phyloP scores from a whole-genome alignment of 495 filamentous ascomycete species.

The Penicillium ochrochloron region DNA sequence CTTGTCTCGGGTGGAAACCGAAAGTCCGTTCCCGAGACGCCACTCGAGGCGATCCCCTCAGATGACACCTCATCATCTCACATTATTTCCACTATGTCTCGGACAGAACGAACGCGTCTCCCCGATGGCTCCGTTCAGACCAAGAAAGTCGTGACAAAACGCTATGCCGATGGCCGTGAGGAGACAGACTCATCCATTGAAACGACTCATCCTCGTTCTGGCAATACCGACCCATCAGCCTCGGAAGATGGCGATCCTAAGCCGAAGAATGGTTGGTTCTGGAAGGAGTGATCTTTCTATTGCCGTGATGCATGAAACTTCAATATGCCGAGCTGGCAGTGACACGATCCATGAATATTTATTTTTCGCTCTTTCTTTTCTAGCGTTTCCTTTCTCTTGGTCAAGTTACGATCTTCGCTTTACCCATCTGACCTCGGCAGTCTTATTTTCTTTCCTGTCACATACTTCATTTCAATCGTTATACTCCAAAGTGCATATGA shows the following conservation, averaged over 20 bases:
- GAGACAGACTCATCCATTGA: constrained; percentile 56
- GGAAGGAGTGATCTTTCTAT: constrained; percentile 36
- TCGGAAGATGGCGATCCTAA: constrained; percentile 19
- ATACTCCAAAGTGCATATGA: not conserved
- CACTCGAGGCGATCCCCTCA: constrained; percentile 12
- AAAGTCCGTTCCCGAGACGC: constrained; percentile 35
- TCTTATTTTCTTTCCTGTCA: constrained; percentile 8
- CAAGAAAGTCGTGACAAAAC: constrained; percentile 61
- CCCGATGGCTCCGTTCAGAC: constrained; percentile 66
- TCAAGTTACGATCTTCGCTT: not conserved
- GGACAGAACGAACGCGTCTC: constrained; percentile 56
- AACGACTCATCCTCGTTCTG: constrained; percentile 28
- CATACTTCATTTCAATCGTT: constrained; percentile 1
- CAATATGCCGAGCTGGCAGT: constrained; percentile 4
- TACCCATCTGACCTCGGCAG: not conserved
- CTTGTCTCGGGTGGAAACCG: constrained; percentile 38
- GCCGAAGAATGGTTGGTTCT: constrained; percentile 48
- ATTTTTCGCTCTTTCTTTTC: constrained; percentile 9
- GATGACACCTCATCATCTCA: constrained; percentile 24
- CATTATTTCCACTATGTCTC: constrained; percentile 62
- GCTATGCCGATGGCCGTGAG: constrained; percentile 67
- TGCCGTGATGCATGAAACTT: constrained; percentile 7
- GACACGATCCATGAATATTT: constrained; percentile 19
- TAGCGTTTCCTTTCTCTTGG: constrained; percentile 18
- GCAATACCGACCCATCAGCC: constrained; percentile 2